Evolutionary conservation across 139 green algal species (phyloP).

Genomic region (Klebsormidium nitens): DNA sequence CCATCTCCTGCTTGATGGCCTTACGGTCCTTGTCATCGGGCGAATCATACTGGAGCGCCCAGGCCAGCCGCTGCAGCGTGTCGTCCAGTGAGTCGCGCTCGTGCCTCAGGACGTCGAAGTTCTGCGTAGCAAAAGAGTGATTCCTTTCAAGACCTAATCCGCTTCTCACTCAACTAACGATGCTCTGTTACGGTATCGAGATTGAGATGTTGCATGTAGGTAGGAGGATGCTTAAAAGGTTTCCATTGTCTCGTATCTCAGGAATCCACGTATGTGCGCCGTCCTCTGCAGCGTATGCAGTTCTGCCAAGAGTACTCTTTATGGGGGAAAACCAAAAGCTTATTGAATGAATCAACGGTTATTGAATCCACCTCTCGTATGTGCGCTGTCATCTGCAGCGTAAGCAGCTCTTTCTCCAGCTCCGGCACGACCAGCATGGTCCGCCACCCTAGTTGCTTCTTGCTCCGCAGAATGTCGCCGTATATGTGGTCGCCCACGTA

Average conservation of each 20-base stretch:
- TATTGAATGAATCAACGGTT: not conserved
- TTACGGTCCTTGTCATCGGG: too few relatives aligned
- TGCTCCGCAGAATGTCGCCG: slow-evolving; percentile 48
- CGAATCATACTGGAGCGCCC: slow-evolving; percentile 27
- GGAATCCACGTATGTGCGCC: not conserved
- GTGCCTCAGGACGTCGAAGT: slow-evolving; percentile 18
- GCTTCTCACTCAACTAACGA: not conserved
- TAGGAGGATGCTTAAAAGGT: not conserved
- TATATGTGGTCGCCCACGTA: slow-evolving; percentile 67
- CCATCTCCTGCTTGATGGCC: too few relatives aligned
- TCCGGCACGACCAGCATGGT: slow-evolving; percentile 97
- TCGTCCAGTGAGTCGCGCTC: slow-evolving; percentile 74
- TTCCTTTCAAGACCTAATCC: not conserved
- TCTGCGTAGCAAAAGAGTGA: slow-evolving; percentile 3
- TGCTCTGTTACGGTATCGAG: not conserved
- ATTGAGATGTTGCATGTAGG: not conserved
- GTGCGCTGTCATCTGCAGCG: not conserved
- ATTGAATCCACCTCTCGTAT: not conserved
- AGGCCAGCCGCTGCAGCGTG: slow-evolving; percentile 22
- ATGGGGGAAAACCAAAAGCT: not conserved
- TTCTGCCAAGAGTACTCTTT: slow-evolving; percentile 3
- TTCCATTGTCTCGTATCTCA: not conserved
- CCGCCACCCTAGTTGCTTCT: slow-evolving; percentile 70
- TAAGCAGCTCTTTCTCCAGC: slow-evolving; percentile 57
- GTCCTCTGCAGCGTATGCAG: slow-evolving; percentile 16